These are phyloP conservation scores for Plasmodium vinckei DNA, from an alignment of 169 alveolate genomes.

Conservation along the genomic window DNA sequence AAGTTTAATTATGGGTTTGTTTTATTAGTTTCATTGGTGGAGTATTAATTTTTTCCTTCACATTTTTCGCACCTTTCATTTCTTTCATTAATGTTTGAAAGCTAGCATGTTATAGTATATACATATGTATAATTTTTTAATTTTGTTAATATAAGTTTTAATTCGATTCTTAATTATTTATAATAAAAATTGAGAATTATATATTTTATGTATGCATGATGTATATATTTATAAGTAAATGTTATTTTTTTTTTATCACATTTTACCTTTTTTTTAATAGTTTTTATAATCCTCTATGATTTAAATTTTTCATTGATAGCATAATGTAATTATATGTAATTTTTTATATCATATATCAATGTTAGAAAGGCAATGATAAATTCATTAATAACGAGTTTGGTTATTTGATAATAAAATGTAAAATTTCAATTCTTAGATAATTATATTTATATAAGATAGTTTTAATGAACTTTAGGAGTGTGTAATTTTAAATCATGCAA, in stretches of 20 bases:
- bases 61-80: too few relatives aligned
- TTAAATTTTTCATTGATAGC: not conserved
- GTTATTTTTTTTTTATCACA: not conserved
- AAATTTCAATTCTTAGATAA: conserved; percentile 5
- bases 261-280: not conserved
- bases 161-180: not conserved
- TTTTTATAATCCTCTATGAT: conserved; percentile 10
- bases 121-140: not conserved
- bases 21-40: conserved; percentile 6
- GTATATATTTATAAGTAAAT: too few relatives aligned
- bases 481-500: conserved; percentile 5
- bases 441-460: conserved; percentile 8
- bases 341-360: not conserved
- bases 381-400: conserved; percentile 11
- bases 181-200: not conserved
- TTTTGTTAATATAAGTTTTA: not conserved
- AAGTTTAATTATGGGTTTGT: conserved; percentile 1
- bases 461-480: not conserved
- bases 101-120: not conserved
- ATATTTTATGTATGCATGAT: not conserved
- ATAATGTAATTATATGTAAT: conserved; percentile 2
- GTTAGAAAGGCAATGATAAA: not conserved
- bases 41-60: not conserved
- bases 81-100: too few relatives aligned
- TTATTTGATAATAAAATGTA: conserved; percentile 12